Evolutionary conservation across 2,329 filamentous ascomycete species (phyloP).

Genomic region (Fusarium multiceps): DNA sequence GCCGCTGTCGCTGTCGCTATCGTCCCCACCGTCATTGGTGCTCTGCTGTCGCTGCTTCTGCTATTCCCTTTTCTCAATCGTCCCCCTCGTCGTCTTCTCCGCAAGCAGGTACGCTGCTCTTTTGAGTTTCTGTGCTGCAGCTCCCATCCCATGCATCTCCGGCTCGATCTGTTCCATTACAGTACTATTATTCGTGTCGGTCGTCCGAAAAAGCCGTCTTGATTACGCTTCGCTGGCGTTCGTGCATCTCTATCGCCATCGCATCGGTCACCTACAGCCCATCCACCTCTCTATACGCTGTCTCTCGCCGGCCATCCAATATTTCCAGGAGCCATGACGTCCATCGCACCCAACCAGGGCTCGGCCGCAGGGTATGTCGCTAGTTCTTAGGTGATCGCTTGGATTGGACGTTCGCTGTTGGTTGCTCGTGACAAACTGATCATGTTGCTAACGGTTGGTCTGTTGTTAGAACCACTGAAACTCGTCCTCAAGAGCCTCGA

Average conservation of each 20-base stretch:
- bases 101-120: not conserved
- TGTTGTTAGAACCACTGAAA: constrained; percentile 1
- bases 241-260: not conserved
- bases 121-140: not conserved
- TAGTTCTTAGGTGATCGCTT: not conserved
- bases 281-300: not conserved
- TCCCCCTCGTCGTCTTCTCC: not conserved
- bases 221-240: not conserved
- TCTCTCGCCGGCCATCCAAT: not conserved
- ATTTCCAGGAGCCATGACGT: constrained; percentile 18
- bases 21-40: not conserved
- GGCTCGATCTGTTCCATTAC: not conserved
- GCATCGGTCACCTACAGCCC: not conserved
- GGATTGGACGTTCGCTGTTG: not conserved
- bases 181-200: not conserved
- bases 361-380: constrained; percentile 26
- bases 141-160: not conserved
- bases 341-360: constrained; percentile 13
- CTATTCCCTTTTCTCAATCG: not conserved
- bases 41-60: not conserved
- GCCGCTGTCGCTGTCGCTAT: not conserved
- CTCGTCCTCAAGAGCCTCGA: constrained; percentile 10
- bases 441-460: constrained; percentile 16
- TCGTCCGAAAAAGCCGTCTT: constrained; percentile 8
- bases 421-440: not conserved